phyloP scores from a whole-genome alignment of 208 protist genomes.

The Kentomonas sorsogonicus region DNA sequence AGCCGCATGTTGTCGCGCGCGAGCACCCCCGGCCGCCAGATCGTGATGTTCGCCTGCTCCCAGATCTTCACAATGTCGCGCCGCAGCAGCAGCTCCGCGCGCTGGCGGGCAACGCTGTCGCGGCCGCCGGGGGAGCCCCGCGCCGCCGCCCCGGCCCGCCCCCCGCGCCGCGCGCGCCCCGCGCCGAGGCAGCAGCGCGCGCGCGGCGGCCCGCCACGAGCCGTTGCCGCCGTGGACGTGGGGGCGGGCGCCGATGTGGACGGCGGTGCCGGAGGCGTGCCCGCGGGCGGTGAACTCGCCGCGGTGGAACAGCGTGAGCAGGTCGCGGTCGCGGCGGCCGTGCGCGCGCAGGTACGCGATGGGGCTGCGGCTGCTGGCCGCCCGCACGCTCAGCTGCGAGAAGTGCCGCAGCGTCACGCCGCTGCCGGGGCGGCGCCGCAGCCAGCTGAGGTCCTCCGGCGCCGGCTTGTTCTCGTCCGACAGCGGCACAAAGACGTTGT shows the following conservation, averaged over 20 bases:
- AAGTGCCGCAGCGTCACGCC: slow-evolving; percentile 45
- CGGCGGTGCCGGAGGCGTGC: background rate
- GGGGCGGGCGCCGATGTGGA: too few relatives aligned
- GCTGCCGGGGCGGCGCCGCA: slow-evolving; percentile 22
- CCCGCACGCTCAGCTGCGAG: slow-evolving; percentile 43
- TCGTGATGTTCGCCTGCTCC: slow-evolving; percentile 46
- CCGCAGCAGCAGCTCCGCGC: slow-evolving; percentile 42
- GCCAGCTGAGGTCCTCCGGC: too few relatives aligned
- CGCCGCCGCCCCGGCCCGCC: background rate
- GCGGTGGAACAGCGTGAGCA: slow-evolving; percentile 45
- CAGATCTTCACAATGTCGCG: slow-evolving; percentile 52
- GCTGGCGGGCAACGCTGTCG: slow-evolving; percentile 27
- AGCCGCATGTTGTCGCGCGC: slow-evolving; percentile 17
- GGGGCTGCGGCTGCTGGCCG: slow-evolving; percentile 28
- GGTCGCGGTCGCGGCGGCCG: slow-evolving; percentile 31
- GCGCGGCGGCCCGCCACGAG: too few relatives aligned
- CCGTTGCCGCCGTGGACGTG: too few relatives aligned
- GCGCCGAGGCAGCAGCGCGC: too few relatives aligned
- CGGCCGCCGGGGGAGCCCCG: background rate
- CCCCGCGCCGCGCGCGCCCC: too few relatives aligned
- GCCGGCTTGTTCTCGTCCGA: too few relatives aligned
- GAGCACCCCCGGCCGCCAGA: slow-evolving; percentile 53
- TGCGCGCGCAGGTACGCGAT: slow-evolving; percentile 47
- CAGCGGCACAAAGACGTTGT: too few relatives aligned
- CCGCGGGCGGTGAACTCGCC: too few relatives aligned